Evolutionary conservation across 2,329 filamentous ascomycete genomes (phyloP).

Genomic region (Alternaria arborescens): DNA sequence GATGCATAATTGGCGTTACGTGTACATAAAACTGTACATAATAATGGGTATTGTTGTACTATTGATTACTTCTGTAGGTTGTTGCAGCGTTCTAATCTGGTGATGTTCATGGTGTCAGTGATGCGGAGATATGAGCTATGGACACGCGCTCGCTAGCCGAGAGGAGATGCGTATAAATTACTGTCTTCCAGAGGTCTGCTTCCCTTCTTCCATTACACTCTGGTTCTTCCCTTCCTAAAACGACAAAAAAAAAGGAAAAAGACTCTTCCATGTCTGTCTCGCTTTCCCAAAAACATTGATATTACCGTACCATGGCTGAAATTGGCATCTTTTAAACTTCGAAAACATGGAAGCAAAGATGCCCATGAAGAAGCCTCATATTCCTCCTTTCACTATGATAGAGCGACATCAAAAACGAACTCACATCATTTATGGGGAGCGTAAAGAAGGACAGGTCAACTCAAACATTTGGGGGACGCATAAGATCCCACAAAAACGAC

Average conservation of each 20-base stretch:
- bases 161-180: background rate
- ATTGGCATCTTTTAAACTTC: background rate
- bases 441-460: background rate
- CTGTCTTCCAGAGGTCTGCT: background rate
- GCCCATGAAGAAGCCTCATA: too few species aligned
- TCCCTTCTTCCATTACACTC: too few species aligned
- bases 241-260: too few species aligned
- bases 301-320: background rate
- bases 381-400: background rate
- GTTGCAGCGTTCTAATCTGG: background rate
- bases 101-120: background rate
- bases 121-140: background rate
- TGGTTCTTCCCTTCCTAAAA: too few species aligned
- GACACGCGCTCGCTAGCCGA: background rate
- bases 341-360: too few species aligned
- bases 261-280: too few species aligned
- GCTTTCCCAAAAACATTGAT: background rate
- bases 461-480: background rate
- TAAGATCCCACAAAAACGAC: background rate
- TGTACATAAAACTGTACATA: constrained; percentile 4
- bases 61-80: background rate
- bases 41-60: constrained; percentile 3
- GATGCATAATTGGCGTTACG: constrained; percentile 2
- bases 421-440: background rate
- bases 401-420: background rate